Conservation (phyloP, 225 moss, liverwort and hornwort species). For the Takakia lepidozioides region DNA sequence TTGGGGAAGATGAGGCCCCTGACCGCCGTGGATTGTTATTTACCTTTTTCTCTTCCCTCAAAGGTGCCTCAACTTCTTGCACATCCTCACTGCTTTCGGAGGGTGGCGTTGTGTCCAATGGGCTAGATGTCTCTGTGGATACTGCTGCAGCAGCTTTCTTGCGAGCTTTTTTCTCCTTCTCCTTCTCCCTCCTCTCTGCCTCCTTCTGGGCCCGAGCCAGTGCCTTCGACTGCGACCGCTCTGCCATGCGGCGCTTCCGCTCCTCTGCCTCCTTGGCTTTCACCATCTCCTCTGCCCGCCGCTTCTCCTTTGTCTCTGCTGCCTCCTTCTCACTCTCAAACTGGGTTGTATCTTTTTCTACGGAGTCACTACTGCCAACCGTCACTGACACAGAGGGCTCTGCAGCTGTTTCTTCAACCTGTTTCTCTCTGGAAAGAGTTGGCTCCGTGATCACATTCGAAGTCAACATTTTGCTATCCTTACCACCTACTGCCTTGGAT, state of each 20-base stretch:
- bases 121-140: slow-evolving; percentile 7
- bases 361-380: slow-evolving; percentile 6
- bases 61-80: slow-evolving; percentile 10
- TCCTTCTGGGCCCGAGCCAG: slow-evolving; percentile 67
- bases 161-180: slow-evolving; percentile 58
- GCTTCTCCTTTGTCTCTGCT: slow-evolving; percentile 51
- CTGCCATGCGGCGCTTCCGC: slow-evolving; percentile 58
- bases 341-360: slow-evolving; percentile 15
- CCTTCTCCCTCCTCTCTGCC: slow-evolving; percentile 66
- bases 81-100: slow-evolving; percentile 16
- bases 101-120: slow-evolving; percentile 5
- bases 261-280: slow-evolving; percentile 83
- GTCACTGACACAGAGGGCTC: slow-evolving; percentile 2
- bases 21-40: too few species aligned
- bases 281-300: slow-evolving; percentile 58
- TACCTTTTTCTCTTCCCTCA: slow-evolving; percentile 11
- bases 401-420: neutral
- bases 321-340: slow-evolving; percentile 40
- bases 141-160: slow-evolving; percentile 39
- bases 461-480: neutral
- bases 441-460: neutral
- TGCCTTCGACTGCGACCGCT: slow-evolving; percentile 56
- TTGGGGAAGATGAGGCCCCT: slow-evolving; percentile 4
- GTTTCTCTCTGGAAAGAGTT: slow-evolving; percentile 1
- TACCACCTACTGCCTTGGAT: neutral